Base-by-base conservation (phyloP, 2,329 filamentous ascomycete species). In the Blastomyces parvus region DNA sequence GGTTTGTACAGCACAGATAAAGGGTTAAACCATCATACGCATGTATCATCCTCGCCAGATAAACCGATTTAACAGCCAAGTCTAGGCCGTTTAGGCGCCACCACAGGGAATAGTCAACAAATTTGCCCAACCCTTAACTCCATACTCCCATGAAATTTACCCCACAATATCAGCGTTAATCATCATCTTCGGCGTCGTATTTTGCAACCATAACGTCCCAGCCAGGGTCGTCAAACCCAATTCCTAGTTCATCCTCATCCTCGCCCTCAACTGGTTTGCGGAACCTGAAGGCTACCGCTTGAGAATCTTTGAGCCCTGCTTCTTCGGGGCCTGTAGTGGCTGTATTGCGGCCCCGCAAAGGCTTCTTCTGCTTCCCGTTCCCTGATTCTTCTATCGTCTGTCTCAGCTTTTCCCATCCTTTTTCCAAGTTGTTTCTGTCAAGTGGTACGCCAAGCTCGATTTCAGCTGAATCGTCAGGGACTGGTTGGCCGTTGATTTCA, bases 381-480 rank as follows among this genome's bases (percentile, higher is more conserved):
- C 67, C 65, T 22, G 71, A 63, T 19, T 72, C 70, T 48, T 70
- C 63, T 61, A 69, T 68, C 11, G 74, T 70, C 17, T 73, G 69
- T 52, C 76, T 71, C 22, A 83, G 66, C 55, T 72, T 72, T 30
- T 73, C 72, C 81, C 81, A 84, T 55, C 82, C 82, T 67, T 80
- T 80, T 25, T 74, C 74, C 6, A 75, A 67, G 64, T 84, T 81
- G 63, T 79, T 78, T 44, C 71, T 72, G 70, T 84, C 80, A 36
- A 78, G 70, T 0, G 77, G 77, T 5, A 80, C 69, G 1, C 79
- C 82, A 30, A 84, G 71, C 46, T 81, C 74, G 50, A 84, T 75
- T 5, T 79, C 72, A 0, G 74, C 69, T 0, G 76, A 65, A 63
- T 77, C 62, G 63, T 74, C 67, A 42, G 81, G 78, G 62, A 78